Base-by-base conservation (phyloP, 441 rosid species). In the Eutrema salsugineum region DNA sequence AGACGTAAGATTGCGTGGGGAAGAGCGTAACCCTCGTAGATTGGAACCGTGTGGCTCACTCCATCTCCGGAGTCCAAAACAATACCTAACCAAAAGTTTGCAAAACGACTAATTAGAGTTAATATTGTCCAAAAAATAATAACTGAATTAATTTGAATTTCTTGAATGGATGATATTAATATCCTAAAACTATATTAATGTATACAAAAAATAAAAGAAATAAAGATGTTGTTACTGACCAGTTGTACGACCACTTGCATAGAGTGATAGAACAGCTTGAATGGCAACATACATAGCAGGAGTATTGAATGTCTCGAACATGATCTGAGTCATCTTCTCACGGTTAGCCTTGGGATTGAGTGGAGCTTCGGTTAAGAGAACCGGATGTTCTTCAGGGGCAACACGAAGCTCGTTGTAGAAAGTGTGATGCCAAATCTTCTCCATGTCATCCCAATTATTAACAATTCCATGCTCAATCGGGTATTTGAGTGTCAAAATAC, bases 401-500 rank as follows among this genome's bases (percentile, higher is more conserved):
- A 79, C 82, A 79, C 79, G 82, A 12, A 75, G 82, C 77, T 79
- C 82, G 36, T 78, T 78, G 72, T 78, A 78, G 61, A 74, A 78
- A 69, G 81, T 74, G 62, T 78, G 82, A 74, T 78, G 82, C 79
- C 79, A 75, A 55, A 79, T 79, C 72, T 79, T 79, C 63, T 79
- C 82, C 82, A 79, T 79, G 14, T 79, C 82, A 66, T 79, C 79
- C 77, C 82, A 79, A 17, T 79, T 79, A 35, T 72, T 79, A 27
- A 81, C 84, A 61, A 81, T 81, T 2, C 84, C 84, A 59, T 81
- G 84, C 69, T 81, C 84, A 62, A 81, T 81, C 4, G 82, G 84
- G 43, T 81, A 81, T 7, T 81, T 81, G 50, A 81, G 80, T 17
- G 84, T 81, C 49, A 81, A 75, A 5, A 81, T 78, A 69, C 84